phyloP scores from a whole-genome alignment of 2,329 filamentous ascomycete species.

The Clarireedia hainanense region DNA sequence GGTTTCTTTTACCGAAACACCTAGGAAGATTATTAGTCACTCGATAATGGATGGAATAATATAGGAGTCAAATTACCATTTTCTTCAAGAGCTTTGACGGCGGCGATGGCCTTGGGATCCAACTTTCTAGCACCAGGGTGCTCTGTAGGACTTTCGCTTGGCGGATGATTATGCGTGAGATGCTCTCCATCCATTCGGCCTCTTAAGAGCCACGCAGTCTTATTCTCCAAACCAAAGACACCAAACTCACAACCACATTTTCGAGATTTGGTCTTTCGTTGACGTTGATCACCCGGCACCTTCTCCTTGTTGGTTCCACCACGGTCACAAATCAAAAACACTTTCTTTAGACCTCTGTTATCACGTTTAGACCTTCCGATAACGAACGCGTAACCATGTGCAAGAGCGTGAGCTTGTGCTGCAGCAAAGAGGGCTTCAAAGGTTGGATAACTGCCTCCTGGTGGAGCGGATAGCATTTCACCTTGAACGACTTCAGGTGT shows the following conservation, averaged over 20 bases:
- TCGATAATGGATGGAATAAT: slow-evolving; percentile 1
- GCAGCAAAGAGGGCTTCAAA: slow-evolving; percentile 58
- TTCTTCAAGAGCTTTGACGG: slow-evolving; percentile 58
- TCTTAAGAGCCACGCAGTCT: slow-evolving; percentile 58
- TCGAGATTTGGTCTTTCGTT: slow-evolving; percentile 59
- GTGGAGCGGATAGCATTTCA: slow-evolving; percentile 36
- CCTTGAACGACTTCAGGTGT: slow-evolving; percentile 19
- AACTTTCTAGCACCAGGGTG: slow-evolving; percentile 59
- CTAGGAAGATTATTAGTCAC: slow-evolving; percentile 36
- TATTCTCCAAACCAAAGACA: slow-evolving; percentile 62
- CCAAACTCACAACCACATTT: slow-evolving; percentile 63
- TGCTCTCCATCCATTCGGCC: slow-evolving; percentile 53
- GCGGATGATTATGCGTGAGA: slow-evolving; percentile 55
- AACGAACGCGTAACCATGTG: slow-evolving; percentile 60
- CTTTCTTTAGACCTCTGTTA: slow-evolving; percentile 59
- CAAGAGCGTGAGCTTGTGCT: slow-evolving; percentile 57
- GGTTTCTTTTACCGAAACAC: slow-evolving; percentile 58
- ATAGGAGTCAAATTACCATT: slow-evolving; percentile 42
- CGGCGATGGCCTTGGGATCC: slow-evolving; percentile 60
- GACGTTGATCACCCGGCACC: slow-evolving; percentile 30
- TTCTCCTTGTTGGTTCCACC: slow-evolving; percentile 54
- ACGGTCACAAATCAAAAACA: slow-evolving; percentile 58
- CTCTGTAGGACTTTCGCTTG: slow-evolving; percentile 58
- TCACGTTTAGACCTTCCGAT: slow-evolving; percentile 59
- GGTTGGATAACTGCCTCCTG: slow-evolving; percentile 56